A percentile compares a stretch with the other conserved stretches of the same genome.
phyloP scores from a whole-genome alignment of 495 filamentous ascomycete species.

The Aspergillus wentii region DNA sequence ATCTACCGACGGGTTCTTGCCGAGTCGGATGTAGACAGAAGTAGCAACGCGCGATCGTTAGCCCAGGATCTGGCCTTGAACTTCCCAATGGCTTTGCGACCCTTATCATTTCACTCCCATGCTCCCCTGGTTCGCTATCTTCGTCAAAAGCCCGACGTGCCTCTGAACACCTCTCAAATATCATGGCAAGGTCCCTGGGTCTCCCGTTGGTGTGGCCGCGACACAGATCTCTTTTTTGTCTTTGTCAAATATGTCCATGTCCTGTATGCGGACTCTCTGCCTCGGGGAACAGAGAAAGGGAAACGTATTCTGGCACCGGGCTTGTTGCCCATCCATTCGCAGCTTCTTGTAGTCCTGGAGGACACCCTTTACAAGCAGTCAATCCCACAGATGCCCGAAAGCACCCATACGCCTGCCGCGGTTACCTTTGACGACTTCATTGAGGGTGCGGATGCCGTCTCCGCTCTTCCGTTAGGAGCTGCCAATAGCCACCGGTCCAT shows the following conservation, averaged over 20 bases:
- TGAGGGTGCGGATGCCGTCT: slow-evolving; percentile 62
- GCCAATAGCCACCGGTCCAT: slow-evolving; percentile 73
- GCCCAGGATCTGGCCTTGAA: slow-evolving; percentile 55
- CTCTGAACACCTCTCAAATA: slow-evolving; percentile 66
- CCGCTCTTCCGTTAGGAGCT: slow-evolving; percentile 59
- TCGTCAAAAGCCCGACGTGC: slow-evolving; percentile 60
- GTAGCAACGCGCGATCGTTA: slow-evolving; percentile 28
- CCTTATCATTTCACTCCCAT: slow-evolving; percentile 67
- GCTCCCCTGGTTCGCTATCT: slow-evolving; percentile 59
- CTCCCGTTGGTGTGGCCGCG: slow-evolving; percentile 79
- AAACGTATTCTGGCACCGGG: slow-evolving; percentile 66
- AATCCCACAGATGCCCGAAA: slow-evolving; percentile 45
- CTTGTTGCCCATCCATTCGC: slow-evolving; percentile 78
- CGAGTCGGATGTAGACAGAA: slow-evolving; percentile 51
- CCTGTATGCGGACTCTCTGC: slow-evolving; percentile 75
- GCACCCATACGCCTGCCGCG: slow-evolving; percentile 50
- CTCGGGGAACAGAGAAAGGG: slow-evolving; percentile 57
- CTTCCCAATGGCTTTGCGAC: slow-evolving; percentile 70
- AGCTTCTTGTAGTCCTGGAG: slow-evolving; percentile 77
- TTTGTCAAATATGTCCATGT: slow-evolving; percentile 91
- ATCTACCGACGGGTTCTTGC: slow-evolving; percentile 65
- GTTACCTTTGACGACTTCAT: slow-evolving; percentile 76
- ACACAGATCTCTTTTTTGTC: slow-evolving; percentile 90
- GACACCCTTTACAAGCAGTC: slow-evolving; percentile 73
- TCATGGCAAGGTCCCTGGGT: slow-evolving; percentile 86